Evolutionary conservation across 495 filamentous ascomycete species (phyloP).

Genomic region (Hapsidospora chrysogenum): DNA sequence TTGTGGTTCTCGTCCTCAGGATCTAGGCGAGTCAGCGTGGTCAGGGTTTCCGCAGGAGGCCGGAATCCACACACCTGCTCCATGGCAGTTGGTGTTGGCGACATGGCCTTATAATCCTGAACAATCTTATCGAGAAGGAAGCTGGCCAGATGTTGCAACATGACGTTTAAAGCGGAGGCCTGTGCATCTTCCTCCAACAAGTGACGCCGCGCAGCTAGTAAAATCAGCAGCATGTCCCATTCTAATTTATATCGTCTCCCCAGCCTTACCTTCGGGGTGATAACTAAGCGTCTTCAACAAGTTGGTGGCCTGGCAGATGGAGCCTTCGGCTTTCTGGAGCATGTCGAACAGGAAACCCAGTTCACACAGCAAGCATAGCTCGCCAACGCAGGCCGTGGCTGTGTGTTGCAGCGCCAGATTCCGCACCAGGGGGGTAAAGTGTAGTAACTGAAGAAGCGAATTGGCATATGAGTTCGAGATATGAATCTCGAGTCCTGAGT

Average conservation of each 20-base stretch:
- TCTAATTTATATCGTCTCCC: too few relatives aligned
- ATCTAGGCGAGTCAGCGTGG: slow-evolving; percentile 19
- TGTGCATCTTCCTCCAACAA: slow-evolving; percentile 71
- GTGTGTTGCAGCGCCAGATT: slow-evolving; percentile 87
- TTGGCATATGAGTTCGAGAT: slow-evolving; percentile 95
- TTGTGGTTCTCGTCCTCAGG: slow-evolving; percentile 23
- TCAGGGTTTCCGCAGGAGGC: too few relatives aligned
- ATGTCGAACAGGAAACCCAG: slow-evolving; percentile 94
- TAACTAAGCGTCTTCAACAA: slow-evolving; percentile 76
- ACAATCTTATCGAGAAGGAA: slow-evolving; percentile 61
- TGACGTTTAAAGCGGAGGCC: slow-evolving; percentile 46
- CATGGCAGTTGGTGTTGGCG: slow-evolving; percentile 36
- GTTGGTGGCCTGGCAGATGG: slow-evolving; percentile 95
- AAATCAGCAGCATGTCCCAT: slow-evolving; percentile 4
- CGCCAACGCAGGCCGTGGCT: slow-evolving; percentile 62
- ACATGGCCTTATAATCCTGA: slow-evolving; percentile 47
- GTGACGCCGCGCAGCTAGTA: slow-evolving; percentile 44
- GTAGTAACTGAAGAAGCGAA: slow-evolving; percentile 75
- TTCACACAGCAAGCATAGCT: slow-evolving; percentile 82
- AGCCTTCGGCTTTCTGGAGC: slow-evolving; percentile 85
- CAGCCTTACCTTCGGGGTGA: slow-evolving; percentile 41
- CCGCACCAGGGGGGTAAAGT: slow-evolving; percentile 73
- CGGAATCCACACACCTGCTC: too few relatives aligned
- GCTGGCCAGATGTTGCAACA: slow-evolving; percentile 62
- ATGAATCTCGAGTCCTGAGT: slow-evolving; percentile 88